phyloP scores from a whole-genome alignment of 805 yeast species.

The Kuraishia ogatae region DNA sequence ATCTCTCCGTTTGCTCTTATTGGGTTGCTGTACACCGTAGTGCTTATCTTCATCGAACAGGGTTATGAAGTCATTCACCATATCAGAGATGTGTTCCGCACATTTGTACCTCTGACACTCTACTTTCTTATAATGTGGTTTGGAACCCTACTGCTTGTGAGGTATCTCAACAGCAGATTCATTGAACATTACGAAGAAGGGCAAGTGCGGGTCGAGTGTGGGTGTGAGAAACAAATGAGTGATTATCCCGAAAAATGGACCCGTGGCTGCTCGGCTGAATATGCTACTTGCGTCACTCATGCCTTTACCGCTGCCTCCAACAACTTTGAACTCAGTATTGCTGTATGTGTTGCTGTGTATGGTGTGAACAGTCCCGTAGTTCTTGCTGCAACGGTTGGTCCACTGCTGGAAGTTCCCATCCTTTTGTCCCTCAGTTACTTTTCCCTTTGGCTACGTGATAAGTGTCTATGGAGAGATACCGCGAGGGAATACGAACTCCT shows the following conservation, averaged over 20 bases:
- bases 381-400: constrained; percentile 53
- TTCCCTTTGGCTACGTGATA: background rate
- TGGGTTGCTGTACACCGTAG: constrained; percentile 42
- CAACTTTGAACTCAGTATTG: constrained; percentile 48
- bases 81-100: constrained; percentile 39
- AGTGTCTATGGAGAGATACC: background rate
- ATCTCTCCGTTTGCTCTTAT: constrained; percentile 42
- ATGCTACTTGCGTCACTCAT: constrained; percentile 36
- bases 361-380: constrained; percentile 45
- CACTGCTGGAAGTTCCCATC: constrained; percentile 50
- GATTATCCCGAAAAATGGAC: background rate
- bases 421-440: constrained; percentile 21
- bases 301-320: constrained; percentile 50
- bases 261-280: constrained; percentile 26
- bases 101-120: constrained; percentile 37
- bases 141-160: constrained; percentile 28
- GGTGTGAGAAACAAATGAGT: constrained; percentile 26
- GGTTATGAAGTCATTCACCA: constrained; percentile 39
- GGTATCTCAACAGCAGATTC: constrained; percentile 17
- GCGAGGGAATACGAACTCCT: background rate
- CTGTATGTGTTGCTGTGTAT: constrained; percentile 42
- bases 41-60: constrained; percentile 41
- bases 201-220: constrained; percentile 21
- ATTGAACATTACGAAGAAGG: constrained; percentile 8
- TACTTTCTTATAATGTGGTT: constrained; percentile 43